phyloP scores from a whole-genome alignment of 768 basidiomycete species.

The Peribolospora kevripleyi region DNA sequence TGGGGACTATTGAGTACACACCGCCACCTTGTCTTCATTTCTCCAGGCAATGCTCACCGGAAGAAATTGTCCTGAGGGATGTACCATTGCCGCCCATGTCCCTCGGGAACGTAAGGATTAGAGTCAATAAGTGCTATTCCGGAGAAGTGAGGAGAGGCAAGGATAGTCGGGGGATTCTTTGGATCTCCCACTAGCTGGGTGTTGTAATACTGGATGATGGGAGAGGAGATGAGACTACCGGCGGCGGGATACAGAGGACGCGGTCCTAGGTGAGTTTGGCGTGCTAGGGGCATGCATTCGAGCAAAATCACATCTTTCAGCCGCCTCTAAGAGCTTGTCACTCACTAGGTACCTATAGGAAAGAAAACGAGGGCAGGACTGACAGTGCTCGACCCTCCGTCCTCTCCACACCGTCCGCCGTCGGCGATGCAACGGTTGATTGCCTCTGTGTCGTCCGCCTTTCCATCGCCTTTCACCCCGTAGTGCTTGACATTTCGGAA shows the following conservation, averaged over 20 bases:
- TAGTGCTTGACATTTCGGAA: conserved; percentile 5
- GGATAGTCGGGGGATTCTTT: not conserved
- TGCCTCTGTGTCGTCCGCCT: conserved; percentile 40
- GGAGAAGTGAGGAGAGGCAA: not conserved
- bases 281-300: too few relatives aligned
- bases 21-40: too few relatives aligned
- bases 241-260: too few relatives aligned
- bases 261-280: too few relatives aligned
- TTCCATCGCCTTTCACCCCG: conserved; percentile 28
- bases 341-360: conserved; percentile 34
- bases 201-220: not conserved
- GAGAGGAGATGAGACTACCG: not conserved
- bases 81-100: conserved; percentile 36
- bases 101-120: conserved; percentile 45
- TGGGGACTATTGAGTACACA: too few relatives aligned
- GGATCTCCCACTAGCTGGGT: not conserved
- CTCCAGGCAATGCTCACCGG: too few relatives aligned
- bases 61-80: conserved; percentile 11
- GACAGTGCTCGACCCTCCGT: conserved; percentile 23
- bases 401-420: conserved; percentile 36
- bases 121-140: conserved; percentile 27
- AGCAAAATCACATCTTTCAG: too few relatives aligned
- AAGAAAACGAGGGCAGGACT: conserved; percentile 57
- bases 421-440: conserved; percentile 39
- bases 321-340: too few relatives aligned